Percentiles rank a stretch among this genome's conserved stretches.
Evolutionary conservation across 768 basidiomycete species (phyloP).

Genomic region (Lactifluus piperatus): DNA sequence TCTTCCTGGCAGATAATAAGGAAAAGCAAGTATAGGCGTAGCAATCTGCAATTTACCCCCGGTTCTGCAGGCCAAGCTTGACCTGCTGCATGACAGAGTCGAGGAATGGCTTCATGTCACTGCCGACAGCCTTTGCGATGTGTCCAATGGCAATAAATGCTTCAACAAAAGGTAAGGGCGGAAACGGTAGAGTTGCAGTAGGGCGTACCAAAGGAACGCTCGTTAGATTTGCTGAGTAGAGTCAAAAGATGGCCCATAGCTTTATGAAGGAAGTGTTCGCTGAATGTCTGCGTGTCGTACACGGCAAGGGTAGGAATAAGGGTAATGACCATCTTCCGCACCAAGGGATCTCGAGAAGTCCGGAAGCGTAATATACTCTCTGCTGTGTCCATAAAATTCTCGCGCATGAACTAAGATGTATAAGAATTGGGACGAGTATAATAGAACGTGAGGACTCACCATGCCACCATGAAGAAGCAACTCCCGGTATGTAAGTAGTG

Average conservation of each 20-base stretch:
- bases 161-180: constrained; percentile 25
- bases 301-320: constrained; percentile 92
- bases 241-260: constrained; percentile 88
- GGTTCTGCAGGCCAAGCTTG: constrained; percentile 76
- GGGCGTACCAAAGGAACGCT: constrained; percentile 75
- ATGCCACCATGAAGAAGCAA: constrained; percentile 89
- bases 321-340: constrained; percentile 91
- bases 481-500: constrained; percentile 84
- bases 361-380: constrained; percentile 87
- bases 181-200: not conserved
- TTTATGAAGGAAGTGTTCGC: constrained; percentile 84
- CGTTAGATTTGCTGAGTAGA: constrained; percentile 81
- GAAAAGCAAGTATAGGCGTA: not conserved
- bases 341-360: constrained; percentile 75
- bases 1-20: constrained; percentile 53
- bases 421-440: not conserved
- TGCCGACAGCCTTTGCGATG: constrained; percentile 82
- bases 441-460: constrained; percentile 39
- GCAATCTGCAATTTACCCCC: constrained; percentile 52
- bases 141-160: constrained; percentile 97
- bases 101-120: constrained; percentile 93
- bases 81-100: constrained; percentile 86
- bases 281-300: constrained; percentile 90
- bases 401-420: constrained; percentile 67
- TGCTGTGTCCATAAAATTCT: constrained; percentile 77